Conservation (phyloP, 1,284 basidiomycete species). For the Cutaneotrichosporon sp. region DNA sequence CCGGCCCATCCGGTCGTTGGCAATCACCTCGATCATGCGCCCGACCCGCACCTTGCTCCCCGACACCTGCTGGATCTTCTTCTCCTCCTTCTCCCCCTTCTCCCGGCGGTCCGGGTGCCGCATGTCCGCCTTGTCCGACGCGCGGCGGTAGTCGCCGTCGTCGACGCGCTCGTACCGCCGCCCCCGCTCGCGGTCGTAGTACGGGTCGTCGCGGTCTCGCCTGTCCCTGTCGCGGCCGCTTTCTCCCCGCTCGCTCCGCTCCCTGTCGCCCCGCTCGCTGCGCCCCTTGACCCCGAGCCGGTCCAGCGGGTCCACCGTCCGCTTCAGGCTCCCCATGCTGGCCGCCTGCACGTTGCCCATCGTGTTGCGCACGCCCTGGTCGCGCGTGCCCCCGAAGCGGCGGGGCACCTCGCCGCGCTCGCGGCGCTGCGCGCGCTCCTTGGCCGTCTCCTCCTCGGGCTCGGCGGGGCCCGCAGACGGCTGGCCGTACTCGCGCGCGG, state of each 20-base stretch:
- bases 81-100: conserved; percentile 9
- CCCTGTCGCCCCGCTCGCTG: conserved; percentile 17
- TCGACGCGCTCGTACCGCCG: not conserved
- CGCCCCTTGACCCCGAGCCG: conserved; percentile 31
- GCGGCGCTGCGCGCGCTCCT: conserved; percentile 41
- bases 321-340: conserved; percentile 39
- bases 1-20: conserved; percentile 92
- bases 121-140: conserved; percentile 1
- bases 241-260: conserved; percentile 1
- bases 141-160: conserved; percentile 6
- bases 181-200: conserved; percentile 16
- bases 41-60: conserved; percentile 24
- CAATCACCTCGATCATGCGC: conserved; percentile 75
- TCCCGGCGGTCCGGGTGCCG: conserved; percentile 11
- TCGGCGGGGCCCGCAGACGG: not conserved
- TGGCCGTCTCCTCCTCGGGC: conserved; percentile 33
- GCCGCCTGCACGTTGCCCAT: conserved; percentile 35
- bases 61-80: conserved; percentile 7
- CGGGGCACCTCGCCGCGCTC: conserved; percentile 46
- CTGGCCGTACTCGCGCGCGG: conserved; percentile 18
- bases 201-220: conserved; percentile 14
- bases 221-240: conserved; percentile 21
- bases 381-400: conserved; percentile 48
- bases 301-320: conserved; percentile 43
- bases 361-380: conserved; percentile 50